Evolutionary conservation across 305 asterid genomes (phyloP).

Genomic region (Vinca major): DNA sequence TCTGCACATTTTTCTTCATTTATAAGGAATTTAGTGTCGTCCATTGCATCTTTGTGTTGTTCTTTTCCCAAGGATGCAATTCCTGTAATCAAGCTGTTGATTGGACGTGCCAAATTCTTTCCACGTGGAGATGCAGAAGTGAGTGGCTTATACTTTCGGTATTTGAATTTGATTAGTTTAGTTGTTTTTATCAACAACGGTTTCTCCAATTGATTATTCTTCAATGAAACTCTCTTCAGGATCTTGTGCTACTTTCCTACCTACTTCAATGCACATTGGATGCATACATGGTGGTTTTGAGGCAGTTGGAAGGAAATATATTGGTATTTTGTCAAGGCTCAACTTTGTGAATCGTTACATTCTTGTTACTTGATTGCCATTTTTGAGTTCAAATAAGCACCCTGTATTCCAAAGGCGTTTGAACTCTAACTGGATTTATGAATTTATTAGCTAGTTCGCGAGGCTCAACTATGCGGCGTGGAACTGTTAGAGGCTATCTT

Average conservation of each 20-base stretch:
- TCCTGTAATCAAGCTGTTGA: conserved; percentile 56
- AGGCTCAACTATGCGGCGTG: conserved; percentile 69
- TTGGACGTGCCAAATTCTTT: conserved; percentile 47
- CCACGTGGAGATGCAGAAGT: conserved; percentile 63
- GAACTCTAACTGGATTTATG: conserved; percentile 19
- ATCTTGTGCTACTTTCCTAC: conserved; percentile 32
- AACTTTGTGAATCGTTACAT: conserved; percentile 3
- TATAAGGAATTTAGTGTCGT: conserved; percentile 45
- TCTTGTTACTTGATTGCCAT: not conserved
- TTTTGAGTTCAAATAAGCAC: conserved; percentile 11
- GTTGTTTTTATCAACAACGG: not conserved
- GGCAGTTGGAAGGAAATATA: conserved; percentile 58
- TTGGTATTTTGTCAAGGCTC: conserved; percentile 31
- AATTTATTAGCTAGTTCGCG: conserved; percentile 47
- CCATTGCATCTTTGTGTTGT: conserved; percentile 65
- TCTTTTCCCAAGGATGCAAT: conserved; percentile 64
- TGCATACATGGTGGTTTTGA: conserved; percentile 63
- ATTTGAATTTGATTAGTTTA: not conserved
- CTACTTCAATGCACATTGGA: conserved; percentile 56
- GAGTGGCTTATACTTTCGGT: conserved; percentile 23
- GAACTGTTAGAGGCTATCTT: conserved; percentile 56
- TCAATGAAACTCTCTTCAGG: conserved; percentile 39
- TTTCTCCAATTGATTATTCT: not conserved
- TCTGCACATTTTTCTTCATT: conserved; percentile 37
- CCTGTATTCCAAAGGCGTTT: conserved; percentile 2